Evolutionary conservation across 768 basidiomycete genomes (phyloP).

Genomic region (Gymnopilus junonius): DNA sequence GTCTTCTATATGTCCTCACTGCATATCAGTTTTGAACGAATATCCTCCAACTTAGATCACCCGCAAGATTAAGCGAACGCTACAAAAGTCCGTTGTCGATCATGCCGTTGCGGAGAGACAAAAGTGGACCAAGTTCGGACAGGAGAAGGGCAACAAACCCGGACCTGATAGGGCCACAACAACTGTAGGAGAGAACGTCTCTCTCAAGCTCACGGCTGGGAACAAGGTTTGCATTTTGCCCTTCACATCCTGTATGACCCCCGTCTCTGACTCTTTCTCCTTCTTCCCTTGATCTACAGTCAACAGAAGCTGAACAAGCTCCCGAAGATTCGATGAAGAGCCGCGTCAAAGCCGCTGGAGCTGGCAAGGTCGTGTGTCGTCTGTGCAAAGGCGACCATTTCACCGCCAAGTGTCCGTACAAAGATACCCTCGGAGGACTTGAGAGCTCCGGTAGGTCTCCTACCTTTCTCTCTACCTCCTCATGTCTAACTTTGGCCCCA

Average conservation of each 20-base stretch:
- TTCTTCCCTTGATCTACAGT: slow-evolving; percentile 33
- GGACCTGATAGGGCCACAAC: slow-evolving; percentile 95
- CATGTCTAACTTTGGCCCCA: slow-evolving; percentile 23
- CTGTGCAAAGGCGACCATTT: slow-evolving; percentile 97
- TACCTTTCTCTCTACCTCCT: neutral
- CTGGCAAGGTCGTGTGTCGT: slow-evolving; percentile 90
- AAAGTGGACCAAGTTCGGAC: slow-evolving; percentile 93
- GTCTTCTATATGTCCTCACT: neutral
- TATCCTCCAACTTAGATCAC: slow-evolving; percentile 61
- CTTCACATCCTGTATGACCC: neutral
- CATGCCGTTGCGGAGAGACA: slow-evolving; percentile 93
- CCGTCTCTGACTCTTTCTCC: neutral
- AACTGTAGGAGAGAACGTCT: slow-evolving; percentile 75
- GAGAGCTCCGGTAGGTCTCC: slow-evolving; percentile 55
- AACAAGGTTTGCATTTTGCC: slow-evolving; percentile 54
- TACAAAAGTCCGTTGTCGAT: slow-evolving; percentile 93
- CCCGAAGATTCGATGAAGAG: slow-evolving; percentile 69
- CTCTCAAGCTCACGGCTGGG: slow-evolving; percentile 54
- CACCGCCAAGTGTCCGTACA: slow-evolving; percentile 98
- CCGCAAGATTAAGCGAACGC: slow-evolving; percentile 80
- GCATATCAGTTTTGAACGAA: neutral
- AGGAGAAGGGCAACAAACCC: slow-evolving; percentile 82
- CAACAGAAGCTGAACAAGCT: slow-evolving; percentile 67
- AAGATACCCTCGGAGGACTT: slow-evolving; percentile 85
- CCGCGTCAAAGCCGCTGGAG: slow-evolving; percentile 72